These are phyloP conservation scores for Fusarium neocosmosporiellum DNA, from an alignment of 2,329 filamentous ascomycete species.

Conservation along the genomic window DNA sequence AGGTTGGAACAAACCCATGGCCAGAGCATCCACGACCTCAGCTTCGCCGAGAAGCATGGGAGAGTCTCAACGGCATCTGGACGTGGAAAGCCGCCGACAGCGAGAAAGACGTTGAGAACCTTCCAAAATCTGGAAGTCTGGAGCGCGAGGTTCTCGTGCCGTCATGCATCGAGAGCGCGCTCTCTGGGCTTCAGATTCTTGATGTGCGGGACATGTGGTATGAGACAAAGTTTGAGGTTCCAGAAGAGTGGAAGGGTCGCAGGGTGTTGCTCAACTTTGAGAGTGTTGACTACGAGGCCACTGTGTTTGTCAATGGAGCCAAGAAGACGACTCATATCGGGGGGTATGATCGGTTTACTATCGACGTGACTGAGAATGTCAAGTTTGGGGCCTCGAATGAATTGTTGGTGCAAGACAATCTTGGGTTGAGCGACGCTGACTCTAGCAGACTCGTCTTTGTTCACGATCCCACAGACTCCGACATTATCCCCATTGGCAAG, in stretches of 20 bases:
- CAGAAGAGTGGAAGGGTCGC: conserved; percentile 6
- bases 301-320: conserved; percentile 16
- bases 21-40: conserved; percentile 69
- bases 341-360: conserved; percentile 24
- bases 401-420: neutral
- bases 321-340: conserved; percentile 28
- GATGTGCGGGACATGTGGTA: conserved; percentile 61
- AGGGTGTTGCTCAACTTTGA: conserved; percentile 25
- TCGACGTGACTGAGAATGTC: conserved; percentile 17
- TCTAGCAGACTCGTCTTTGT: conserved; percentile 60
- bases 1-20: conserved; percentile 65
- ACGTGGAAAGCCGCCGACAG: conserved; percentile 56
- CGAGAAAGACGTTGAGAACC: conserved; percentile 21
- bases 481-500: conserved; percentile 74
- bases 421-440: neutral
- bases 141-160: conserved; percentile 56
- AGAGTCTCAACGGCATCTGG: conserved; percentile 70
- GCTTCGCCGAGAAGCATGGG: conserved; percentile 64
- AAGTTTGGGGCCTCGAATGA: conserved; percentile 23
- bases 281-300: conserved; percentile 31
- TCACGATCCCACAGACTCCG: conserved; percentile 73
- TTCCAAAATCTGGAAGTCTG: conserved; percentile 6
- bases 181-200: conserved; percentile 60
- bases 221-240: conserved; percentile 46
- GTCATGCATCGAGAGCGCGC: conserved; percentile 57